Conservation (phyloP, 2,329 filamentous ascomycete genomes). For the Fusarium sp. region DNA sequence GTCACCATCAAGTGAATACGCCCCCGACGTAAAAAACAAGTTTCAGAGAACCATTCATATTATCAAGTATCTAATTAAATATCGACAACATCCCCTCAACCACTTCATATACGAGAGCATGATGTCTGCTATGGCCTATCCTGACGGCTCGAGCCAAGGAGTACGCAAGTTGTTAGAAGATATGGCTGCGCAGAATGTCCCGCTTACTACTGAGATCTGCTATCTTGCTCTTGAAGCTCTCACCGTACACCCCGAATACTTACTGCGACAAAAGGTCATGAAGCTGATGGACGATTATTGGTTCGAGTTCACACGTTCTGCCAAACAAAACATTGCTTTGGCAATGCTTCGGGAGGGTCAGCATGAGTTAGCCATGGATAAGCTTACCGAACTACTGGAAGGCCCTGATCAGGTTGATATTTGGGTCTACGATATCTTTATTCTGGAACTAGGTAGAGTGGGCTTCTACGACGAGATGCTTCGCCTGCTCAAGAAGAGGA, state of each 20-base stretch:
- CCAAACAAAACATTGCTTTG: slow-evolving; percentile 75
- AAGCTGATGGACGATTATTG: slow-evolving; percentile 80
- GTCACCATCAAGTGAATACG: slow-evolving; percentile 27
- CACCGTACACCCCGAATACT: slow-evolving; percentile 86
- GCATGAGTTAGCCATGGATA: slow-evolving; percentile 81
- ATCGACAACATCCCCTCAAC: slow-evolving; percentile 67
- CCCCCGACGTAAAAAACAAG: slow-evolving; percentile 39
- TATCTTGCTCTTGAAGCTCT: slow-evolving; percentile 79
- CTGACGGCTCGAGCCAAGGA: slow-evolving; percentile 74
- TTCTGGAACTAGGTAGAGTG: slow-evolving; percentile 77
- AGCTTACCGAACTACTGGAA: slow-evolving; percentile 74
- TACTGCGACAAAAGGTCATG: slow-evolving; percentile 78
- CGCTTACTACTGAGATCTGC: slow-evolving; percentile 74
- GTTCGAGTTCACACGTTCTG: slow-evolving; percentile 64
- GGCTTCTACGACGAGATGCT: slow-evolving; percentile 84
- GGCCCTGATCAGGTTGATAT: slow-evolving; percentile 66
- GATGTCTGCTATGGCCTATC: slow-evolving; percentile 76
- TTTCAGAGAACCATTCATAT: slow-evolving; percentile 55
- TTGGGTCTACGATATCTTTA: slow-evolving; percentile 85
- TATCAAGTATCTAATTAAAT: slow-evolving; percentile 69
- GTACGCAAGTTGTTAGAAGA: slow-evolving; percentile 76
- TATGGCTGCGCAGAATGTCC: slow-evolving; percentile 72
- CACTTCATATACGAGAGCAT: slow-evolving; percentile 77
- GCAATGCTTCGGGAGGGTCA: slow-evolving; percentile 85
- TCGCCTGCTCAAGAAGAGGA: slow-evolving; percentile 71